phyloP scores from a whole-genome alignment of 176 grass and related monocot species.

The Stipa capillata region DNA sequence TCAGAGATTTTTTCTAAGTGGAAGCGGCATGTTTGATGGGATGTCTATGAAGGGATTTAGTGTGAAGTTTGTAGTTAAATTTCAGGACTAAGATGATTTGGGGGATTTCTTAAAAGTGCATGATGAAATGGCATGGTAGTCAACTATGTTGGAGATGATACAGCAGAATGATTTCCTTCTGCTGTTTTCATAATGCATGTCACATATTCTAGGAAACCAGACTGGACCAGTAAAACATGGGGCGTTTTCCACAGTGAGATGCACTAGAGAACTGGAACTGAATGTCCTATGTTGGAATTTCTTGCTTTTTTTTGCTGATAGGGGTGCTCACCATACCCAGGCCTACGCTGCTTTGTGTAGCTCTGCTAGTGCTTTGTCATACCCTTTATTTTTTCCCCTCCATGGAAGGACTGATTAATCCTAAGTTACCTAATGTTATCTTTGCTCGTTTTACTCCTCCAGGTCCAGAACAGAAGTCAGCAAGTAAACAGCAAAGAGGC shows the following conservation, averaged over 20 bases:
- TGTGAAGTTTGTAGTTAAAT: background rate
- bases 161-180: background rate
- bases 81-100: background rate
- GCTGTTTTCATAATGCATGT: background rate
- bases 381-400: too few species aligned
- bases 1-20: background rate
- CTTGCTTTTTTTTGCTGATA: background rate
- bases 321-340: background rate
- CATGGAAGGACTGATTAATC: too few species aligned
- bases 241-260: background rate
- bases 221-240: background rate
- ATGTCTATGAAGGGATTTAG: background rate
- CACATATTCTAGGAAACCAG: background rate
- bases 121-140: background rate
- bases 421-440: background rate
- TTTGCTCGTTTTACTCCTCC: slow-evolving; percentile 3
- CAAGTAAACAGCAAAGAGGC: slow-evolving; percentile 60
- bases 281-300: background rate
- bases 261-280: background rate
- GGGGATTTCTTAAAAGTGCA: background rate
- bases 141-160: background rate
- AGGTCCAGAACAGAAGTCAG: slow-evolving; percentile 83
- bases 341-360: background rate
- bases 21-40: background rate
- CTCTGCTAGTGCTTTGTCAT: background rate